Evolutionary conservation across 768 basidiomycete species (phyloP).

Genomic region (Tricholoma saponaceum): DNA sequence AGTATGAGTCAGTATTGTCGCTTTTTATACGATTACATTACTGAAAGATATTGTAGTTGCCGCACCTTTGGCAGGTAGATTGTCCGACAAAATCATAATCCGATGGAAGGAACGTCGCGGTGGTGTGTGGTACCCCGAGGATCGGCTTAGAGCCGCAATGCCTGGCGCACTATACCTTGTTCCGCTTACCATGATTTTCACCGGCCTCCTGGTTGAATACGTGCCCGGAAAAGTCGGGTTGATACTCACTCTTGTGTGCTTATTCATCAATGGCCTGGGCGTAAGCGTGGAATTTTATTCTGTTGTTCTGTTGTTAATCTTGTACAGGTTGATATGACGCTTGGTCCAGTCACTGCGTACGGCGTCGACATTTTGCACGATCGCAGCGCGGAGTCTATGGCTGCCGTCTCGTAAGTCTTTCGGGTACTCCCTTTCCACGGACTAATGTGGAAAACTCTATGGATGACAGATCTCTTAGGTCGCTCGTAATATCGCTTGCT

Average conservation of each 20-base stretch:
- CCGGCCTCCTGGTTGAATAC: conserved; percentile 49
- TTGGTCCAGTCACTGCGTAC: conserved; percentile 55
- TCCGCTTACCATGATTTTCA: conserved; percentile 47
- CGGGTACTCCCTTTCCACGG: neutral
- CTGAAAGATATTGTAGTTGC: conserved; percentile 39
- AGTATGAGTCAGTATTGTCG: conserved; percentile 43
- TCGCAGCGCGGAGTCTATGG: conserved; percentile 61
- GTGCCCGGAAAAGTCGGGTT: conserved; percentile 48
- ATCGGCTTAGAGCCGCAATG: conserved; percentile 53
- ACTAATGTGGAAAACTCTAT: neutral
- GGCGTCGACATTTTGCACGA: conserved; percentile 56
- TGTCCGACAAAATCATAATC: conserved; percentile 54
- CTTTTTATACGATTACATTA: neutral
- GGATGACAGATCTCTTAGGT: conserved; percentile 41
- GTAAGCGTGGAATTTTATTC: conserved; percentile 30
- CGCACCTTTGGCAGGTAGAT: conserved; percentile 50
- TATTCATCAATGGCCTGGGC: conserved; percentile 64
- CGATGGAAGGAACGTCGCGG: conserved; percentile 44
- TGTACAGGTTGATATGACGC: conserved; percentile 49
- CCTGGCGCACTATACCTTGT: conserved; percentile 42
- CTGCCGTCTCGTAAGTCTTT: conserved; percentile 45
- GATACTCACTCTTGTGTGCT: conserved; percentile 43
- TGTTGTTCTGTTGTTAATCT: neutral
- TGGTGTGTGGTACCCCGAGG: conserved; percentile 65
- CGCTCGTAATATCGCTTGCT: conserved; percentile 36